A percentile compares a stretch with the other conserved stretches of the same genome.
phyloP scores from a whole-genome alignment of 768 basidiomycete species.

The Sistotremastrum niveocremeum region DNA sequence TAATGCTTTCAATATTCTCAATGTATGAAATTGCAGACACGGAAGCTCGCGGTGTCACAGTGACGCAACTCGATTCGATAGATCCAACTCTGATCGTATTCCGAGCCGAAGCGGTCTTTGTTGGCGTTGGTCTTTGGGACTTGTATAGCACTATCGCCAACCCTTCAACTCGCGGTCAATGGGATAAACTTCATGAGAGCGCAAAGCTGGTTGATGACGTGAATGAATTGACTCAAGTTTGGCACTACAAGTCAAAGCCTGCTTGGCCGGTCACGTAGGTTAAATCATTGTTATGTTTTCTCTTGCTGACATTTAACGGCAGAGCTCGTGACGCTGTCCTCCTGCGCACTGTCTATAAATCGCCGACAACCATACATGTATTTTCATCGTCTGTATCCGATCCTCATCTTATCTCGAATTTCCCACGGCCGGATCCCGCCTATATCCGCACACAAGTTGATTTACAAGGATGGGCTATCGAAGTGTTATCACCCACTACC shows the following conservation, averaged over 20 bases:
- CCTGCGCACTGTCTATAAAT: conserved; percentile 94
- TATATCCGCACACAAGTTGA: conserved; percentile 93
- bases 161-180: conserved; percentile 66
- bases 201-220: conserved; percentile 79
- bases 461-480: conserved; percentile 97
- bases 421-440: conserved; percentile 53
- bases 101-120: conserved; percentile 92
- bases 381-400: conserved; percentile 94
- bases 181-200: conserved; percentile 89
- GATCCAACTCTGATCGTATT: conserved; percentile 95
- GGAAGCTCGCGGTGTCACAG: conserved; percentile 80
- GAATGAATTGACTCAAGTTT: conserved; percentile 80
- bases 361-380: conserved; percentile 85
- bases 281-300: neutral
- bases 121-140: conserved; percentile 93
- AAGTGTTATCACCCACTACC: conserved; percentile 87
- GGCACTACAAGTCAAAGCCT: conserved; percentile 85
- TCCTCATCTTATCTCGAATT: conserved; percentile 66
- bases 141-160: conserved; percentile 78
- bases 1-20: conserved; percentile 3
- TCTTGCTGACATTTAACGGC: neutral
- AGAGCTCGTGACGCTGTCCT: conserved; percentile 87
- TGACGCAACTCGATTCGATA: conserved; percentile 92
- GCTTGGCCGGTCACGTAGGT: conserved; percentile 89
- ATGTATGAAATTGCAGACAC: conserved; percentile 33